Percentiles rank a stretch among this genome's conserved stretches.
phyloP scores from a whole-genome alignment of 805 yeast genomes.

The Candida sithepensis region DNA sequence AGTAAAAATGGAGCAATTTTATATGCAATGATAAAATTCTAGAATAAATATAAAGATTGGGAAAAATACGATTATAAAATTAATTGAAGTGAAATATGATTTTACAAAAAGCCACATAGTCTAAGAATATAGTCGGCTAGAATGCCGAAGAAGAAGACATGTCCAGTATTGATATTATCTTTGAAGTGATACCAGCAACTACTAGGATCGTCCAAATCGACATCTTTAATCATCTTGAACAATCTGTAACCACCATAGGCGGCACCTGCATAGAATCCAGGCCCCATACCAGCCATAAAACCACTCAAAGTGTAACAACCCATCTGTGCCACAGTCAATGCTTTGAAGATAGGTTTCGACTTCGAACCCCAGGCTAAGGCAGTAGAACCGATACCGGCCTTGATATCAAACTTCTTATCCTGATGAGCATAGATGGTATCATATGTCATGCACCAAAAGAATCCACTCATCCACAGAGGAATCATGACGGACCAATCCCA shows the following conservation, averaged over 20 bases:
- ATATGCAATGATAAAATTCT: too few species aligned
- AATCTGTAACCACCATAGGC: conserved; percentile 68
- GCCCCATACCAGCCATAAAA: conserved; percentile 73
- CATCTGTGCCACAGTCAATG: conserved; percentile 65
- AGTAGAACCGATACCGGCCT: conserved; percentile 91
- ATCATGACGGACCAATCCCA: conserved; percentile 72
- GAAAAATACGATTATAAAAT: neutral
- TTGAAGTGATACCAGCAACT: conserved; percentile 82
- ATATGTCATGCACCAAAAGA: conserved; percentile 91
- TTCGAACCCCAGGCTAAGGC: conserved; percentile 91
- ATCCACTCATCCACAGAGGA: conserved; percentile 72
- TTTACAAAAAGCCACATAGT: conserved; percentile 41
- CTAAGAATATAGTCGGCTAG: conserved; percentile 59
- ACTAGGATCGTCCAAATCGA: conserved; percentile 73
- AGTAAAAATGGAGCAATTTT: too few species aligned
- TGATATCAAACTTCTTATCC: conserved; percentile 82
- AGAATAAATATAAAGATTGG: too few species aligned
- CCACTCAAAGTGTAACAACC: conserved; percentile 67
- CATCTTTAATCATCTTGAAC: conserved; percentile 62
- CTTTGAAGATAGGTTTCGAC: conserved; percentile 66
- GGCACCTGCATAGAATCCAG: conserved; percentile 70
- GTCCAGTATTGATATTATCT: conserved; percentile 74
- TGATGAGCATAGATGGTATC: conserved; percentile 98
- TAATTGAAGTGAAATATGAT: neutral
- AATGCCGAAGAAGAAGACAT: conserved; percentile 63